phyloP scores from a whole-genome alignment of 345 rosid species.

The Anacardium occidentale region DNA sequence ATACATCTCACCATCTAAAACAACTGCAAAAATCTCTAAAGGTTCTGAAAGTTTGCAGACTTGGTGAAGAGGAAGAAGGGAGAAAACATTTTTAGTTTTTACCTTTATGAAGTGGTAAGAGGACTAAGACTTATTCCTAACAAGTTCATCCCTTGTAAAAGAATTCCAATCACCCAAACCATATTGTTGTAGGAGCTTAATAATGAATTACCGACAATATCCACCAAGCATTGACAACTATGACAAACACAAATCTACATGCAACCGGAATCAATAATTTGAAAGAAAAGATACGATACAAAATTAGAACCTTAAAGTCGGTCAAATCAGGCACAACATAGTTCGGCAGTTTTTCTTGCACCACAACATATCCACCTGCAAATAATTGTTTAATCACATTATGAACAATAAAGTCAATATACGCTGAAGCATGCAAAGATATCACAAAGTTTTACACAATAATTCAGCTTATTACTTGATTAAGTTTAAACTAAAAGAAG shows the following conservation, averaged over 20 bases:
- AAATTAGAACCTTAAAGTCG: conserved; percentile 56
- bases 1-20: background rate
- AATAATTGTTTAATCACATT: conserved; percentile 12
- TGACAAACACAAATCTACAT: background rate
- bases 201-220: background rate
- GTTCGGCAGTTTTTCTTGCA: conserved; percentile 80
- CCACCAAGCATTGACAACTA: background rate
- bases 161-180: background rate
- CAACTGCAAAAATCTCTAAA: background rate
- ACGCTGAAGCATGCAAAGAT: background rate
- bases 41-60: background rate
- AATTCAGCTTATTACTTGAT: conserved; percentile 1
- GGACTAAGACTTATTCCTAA: background rate
- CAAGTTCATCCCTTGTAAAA: background rate
- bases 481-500: conserved; percentile 10
- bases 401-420: background rate
- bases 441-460: background rate
- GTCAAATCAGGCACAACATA: conserved; percentile 84
- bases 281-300: background rate
- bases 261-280: background rate
- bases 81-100: background rate
- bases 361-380: conserved; percentile 83
- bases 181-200: background rate
- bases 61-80: background rate
- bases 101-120: background rate